Percentiles rank a stretch among this genome's conserved stretches.
Evolutionary conservation across 2,329 filamentous ascomycete species (phyloP).

Genomic region (Colletotrichum euphorbiae): DNA sequence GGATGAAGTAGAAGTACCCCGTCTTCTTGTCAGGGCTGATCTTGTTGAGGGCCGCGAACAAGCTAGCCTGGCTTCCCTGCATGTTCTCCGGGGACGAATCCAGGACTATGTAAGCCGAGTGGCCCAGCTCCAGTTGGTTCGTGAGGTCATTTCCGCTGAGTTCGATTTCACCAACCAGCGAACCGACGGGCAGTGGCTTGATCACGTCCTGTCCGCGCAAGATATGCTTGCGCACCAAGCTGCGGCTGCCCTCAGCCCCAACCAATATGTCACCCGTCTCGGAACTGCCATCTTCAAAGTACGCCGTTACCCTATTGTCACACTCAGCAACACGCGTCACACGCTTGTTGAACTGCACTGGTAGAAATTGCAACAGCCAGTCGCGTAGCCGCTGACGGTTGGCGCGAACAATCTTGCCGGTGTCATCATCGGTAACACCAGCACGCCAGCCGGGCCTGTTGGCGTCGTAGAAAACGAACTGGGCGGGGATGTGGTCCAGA

Average conservation of each 20-base stretch:
- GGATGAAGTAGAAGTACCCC: not conserved
- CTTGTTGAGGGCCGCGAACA: not conserved
- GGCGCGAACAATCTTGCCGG: not conserved
- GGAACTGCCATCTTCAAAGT: not conserved
- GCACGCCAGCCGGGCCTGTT: conserved; percentile 1
- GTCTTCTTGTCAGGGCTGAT: not conserved
- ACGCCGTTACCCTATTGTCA: not conserved
- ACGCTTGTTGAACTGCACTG: not conserved
- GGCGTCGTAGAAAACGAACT: not conserved
- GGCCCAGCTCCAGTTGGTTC: not conserved
- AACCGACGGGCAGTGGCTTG: not conserved
- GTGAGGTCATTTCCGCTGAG: not conserved
- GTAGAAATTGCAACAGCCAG: not conserved
- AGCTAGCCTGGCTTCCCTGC: not conserved
- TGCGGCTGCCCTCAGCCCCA: not conserved
- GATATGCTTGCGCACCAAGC: not conserved
- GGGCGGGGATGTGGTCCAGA: not conserved
- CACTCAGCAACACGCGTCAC: not conserved
- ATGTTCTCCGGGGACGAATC: not conserved
- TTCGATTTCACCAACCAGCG: not conserved
- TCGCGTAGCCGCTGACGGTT: not conserved
- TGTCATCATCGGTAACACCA: not conserved
- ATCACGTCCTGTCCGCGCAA: not conserved
- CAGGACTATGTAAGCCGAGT: not conserved
- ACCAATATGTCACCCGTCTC: not conserved